A percentile compares a stretch with the other conserved stretches of the same genome.
Evolutionary conservation across 2,329 filamentous ascomycete genomes (phyloP).

Genomic region (Colletotrichum cereale): DNA sequence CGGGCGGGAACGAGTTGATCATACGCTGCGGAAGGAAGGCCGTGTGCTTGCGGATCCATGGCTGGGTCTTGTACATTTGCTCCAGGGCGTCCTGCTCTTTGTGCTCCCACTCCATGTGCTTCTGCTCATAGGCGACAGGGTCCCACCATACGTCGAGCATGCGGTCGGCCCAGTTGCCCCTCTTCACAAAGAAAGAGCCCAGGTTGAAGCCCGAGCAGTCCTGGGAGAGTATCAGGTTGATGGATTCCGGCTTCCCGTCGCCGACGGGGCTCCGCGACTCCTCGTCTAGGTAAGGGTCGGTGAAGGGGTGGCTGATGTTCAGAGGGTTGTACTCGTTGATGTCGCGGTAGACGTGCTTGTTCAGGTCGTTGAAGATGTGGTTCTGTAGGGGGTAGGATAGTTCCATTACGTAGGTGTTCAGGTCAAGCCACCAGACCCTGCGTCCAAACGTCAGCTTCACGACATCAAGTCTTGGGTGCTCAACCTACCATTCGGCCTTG

Average conservation of each 20-base stretch:
- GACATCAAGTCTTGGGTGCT: neutral
- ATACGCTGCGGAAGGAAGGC: constrained; percentile 91
- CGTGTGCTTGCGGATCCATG: constrained; percentile 90
- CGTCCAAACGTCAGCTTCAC: neutral
- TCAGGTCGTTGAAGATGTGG: constrained; percentile 88
- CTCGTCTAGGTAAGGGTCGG: constrained; percentile 80
- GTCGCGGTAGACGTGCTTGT: constrained; percentile 85
- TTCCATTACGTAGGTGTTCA: constrained; percentile 99
- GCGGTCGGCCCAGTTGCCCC: constrained; percentile 90
- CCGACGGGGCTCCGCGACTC: constrained; percentile 79
- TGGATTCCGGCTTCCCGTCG: constrained; percentile 81
- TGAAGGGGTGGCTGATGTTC: constrained; percentile 88
- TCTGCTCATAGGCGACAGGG: constrained; percentile 96
- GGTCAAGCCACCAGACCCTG: constrained; percentile 99
- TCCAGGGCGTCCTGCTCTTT: constrained; percentile 98
- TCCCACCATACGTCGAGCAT: constrained; percentile 99
- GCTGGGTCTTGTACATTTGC: constrained; percentile 89
- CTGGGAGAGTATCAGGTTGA: constrained; percentile 91
- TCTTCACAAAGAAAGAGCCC: constrained; percentile 91
- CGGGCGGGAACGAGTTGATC: constrained; percentile 94
- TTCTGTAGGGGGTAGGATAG: constrained; percentile 88
- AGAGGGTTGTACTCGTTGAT: constrained; percentile 97
- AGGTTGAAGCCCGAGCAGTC: constrained; percentile 97
- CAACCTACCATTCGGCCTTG: constrained; percentile 89
- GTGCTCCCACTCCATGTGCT: constrained; percentile 99